Evolutionary conservation across 495 filamentous ascomycete species (phyloP).

Genomic region (Daldinia caldariorum): DNA sequence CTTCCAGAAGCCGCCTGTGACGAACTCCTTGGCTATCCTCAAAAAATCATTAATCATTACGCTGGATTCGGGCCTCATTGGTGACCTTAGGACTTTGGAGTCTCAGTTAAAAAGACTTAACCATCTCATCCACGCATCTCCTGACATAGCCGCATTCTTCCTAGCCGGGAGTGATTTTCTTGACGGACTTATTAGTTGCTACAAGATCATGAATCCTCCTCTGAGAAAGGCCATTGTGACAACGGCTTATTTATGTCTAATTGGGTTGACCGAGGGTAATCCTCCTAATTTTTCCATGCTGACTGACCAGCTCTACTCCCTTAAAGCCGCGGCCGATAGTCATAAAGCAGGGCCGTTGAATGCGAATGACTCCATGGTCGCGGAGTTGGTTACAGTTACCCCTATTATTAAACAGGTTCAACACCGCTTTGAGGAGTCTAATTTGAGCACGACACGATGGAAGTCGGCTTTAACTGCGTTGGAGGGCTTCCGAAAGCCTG

Average conservation of each 20-base stretch:
- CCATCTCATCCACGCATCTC: conserved; percentile 63
- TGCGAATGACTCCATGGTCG: conserved; percentile 64
- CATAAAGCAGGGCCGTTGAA: conserved; percentile 62
- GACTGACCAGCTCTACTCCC: conserved; percentile 81
- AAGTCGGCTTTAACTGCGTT: conserved; percentile 66
- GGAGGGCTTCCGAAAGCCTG: conserved; percentile 63
- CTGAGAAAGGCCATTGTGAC: conserved; percentile 71
- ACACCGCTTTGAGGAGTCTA: conserved; percentile 54
- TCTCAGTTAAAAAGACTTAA: conserved; percentile 57
- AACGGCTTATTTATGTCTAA: conserved; percentile 75
- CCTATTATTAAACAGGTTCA: conserved; percentile 62
- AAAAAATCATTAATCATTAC: conserved; percentile 58
- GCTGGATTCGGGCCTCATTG: conserved; percentile 62
- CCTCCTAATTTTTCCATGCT: conserved; percentile 75
- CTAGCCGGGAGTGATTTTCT: conserved; percentile 86
- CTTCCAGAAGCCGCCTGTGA: conserved; percentile 51
- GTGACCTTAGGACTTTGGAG: conserved; percentile 59
- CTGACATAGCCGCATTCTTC: conserved; percentile 67
- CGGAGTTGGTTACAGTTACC: conserved; percentile 71
- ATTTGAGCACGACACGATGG: conserved; percentile 58
- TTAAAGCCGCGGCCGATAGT: conserved; percentile 72
- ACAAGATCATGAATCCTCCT: conserved; percentile 66
- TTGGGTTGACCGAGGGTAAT: conserved; percentile 70
- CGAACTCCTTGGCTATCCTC: conserved; percentile 49
- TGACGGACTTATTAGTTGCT: conserved; percentile 75